phyloP scores from a whole-genome alignment of 2,329 filamentous ascomycete genomes.

The Lachnellula occidentalis region DNA sequence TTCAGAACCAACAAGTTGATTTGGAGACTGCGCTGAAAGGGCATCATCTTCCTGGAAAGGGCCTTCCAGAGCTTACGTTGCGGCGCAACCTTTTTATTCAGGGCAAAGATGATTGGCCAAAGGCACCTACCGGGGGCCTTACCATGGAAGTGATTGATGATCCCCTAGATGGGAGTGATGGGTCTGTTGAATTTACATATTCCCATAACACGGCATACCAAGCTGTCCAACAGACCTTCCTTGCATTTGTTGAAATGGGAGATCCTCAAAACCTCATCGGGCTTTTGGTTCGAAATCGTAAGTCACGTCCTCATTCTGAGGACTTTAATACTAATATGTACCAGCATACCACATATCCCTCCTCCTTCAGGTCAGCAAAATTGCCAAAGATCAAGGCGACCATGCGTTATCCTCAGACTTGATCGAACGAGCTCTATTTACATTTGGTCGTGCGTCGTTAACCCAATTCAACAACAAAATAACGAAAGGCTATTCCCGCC shows the following conservation, averaged over 20 bases:
- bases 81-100: conserved; percentile 64
- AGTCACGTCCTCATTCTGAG: conserved; percentile 18
- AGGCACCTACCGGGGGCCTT: conserved; percentile 68
- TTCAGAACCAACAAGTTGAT: conserved; percentile 38
- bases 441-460: conserved; percentile 82
- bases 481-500: conserved; percentile 68
- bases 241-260: conserved; percentile 71
- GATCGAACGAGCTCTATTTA: conserved; percentile 85
- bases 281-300: conserved; percentile 62
- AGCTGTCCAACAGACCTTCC: conserved; percentile 69
- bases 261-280: conserved; percentile 79
- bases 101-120: conserved; percentile 67
- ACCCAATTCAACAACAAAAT: conserved; percentile 75
- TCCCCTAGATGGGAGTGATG: conserved; percentile 38
- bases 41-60: conserved; percentile 46
- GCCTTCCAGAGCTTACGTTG: conserved; percentile 51
- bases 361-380: conserved; percentile 86
- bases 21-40: conserved; percentile 33
- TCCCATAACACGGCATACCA: conserved; percentile 71
- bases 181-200: conserved; percentile 69
- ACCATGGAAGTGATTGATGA: conserved; percentile 64
- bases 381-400: conserved; percentile 88
- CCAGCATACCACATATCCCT: conserved; percentile 84
- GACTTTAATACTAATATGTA: conserved; percentile 16
- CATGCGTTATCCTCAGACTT: conserved; percentile 81